These are phyloP conservation scores for Fusarium oxysporum DNA, from an alignment of 2,329 filamentous ascomycete genomes.

Conservation along the genomic window DNA sequence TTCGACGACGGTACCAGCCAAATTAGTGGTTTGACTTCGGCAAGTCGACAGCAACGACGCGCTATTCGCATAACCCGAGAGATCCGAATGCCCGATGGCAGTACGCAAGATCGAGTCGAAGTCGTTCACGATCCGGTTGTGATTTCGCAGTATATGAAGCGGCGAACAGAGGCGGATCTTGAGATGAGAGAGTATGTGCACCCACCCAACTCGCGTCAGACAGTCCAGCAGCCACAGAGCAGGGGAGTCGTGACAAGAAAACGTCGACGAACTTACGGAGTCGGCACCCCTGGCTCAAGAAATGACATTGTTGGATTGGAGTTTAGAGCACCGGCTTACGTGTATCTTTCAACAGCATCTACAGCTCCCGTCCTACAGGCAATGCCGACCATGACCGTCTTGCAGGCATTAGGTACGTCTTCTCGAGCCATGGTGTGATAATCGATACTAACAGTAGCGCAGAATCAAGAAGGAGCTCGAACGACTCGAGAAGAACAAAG, in stretches of 20 bases:
- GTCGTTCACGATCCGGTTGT: slow-evolving; percentile 84
- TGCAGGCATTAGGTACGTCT: slow-evolving; percentile 55
- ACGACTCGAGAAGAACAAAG: slow-evolving; percentile 90
- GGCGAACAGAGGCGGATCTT: slow-evolving; percentile 77
- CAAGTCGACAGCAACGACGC: slow-evolving; percentile 76
- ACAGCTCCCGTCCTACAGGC: slow-evolving; percentile 61
- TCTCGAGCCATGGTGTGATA: not conserved
- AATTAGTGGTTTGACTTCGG: slow-evolving; percentile 74
- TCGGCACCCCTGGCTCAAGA: slow-evolving; percentile 46
- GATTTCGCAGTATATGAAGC: slow-evolving; percentile 87
- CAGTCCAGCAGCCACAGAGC: slow-evolving; percentile 1
- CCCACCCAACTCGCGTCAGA: slow-evolving; percentile 25
- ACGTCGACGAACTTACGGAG: slow-evolving; percentile 36
- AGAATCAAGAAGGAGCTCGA: slow-evolving; percentile 74
- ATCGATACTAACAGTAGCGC: slow-evolving; percentile 27
- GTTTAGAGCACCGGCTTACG: slow-evolving; percentile 53
- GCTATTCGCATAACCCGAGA: slow-evolving; percentile 79
- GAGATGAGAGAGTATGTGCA: slow-evolving; percentile 77
- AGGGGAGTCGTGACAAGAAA: slow-evolving; percentile 15
- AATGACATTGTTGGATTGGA: slow-evolving; percentile 51
- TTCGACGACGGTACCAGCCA: slow-evolving; percentile 85
- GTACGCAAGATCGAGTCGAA: slow-evolving; percentile 73
- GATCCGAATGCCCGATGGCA: slow-evolving; percentile 56
- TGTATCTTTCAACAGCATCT: slow-evolving; percentile 58
- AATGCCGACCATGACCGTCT: slow-evolving; percentile 65